Evolutionary conservation across 2,329 filamentous ascomycete genomes (phyloP), one percentile per base, ranked within the genome.

Genomic region (Pestalotiopsis fici): DNA sequence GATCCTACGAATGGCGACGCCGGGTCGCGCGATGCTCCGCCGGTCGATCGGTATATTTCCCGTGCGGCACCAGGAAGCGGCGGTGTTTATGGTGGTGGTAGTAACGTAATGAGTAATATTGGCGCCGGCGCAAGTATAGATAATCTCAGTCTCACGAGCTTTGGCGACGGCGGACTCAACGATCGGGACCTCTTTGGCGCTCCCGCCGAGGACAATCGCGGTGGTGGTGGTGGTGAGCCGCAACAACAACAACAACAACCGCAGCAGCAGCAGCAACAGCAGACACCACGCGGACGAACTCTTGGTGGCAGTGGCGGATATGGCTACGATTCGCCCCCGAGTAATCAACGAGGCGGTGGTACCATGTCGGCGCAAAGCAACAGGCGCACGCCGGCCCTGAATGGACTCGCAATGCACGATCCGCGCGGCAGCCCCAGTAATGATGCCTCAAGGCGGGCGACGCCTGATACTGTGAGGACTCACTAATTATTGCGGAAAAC

Each of bases 1-100:
- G 73, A 71, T 11, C 61, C 54, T 7, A 9, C 11, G 9, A 27
- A 37, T 5, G 65, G 69, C 11, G 63, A 50, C 9, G 65, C 68
- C 7, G 63, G 65, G 23, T 25, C 65, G 6, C 69, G 69, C 7
- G 71, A 70, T n/a, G 75, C 74, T 3, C 75, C 74, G 12, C 73
- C 72, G 1, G 75, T 78, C 3, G 69, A 71, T 11, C 64, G 64
- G 2, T 63, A 67, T n/a, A 66, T 72, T 15, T 23, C 59, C n/a
- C n/a, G n/a, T n/a, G n/a, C n/a, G n/a, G n/a, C n/a, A n/a, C n/a
- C n/a, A n/a, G n/a, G n/a, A n/a, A n/a, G n/a, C n/a, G n/a, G n/a
- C n/a, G n/a, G n/a, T n/a, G n/a, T n/a, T 28, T 25, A 39, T 13
- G 39, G 18, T 25, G 43, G 15, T 11, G 6, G 39, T 5, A 39